These are phyloP conservation scores for Blepharisma japonicum DNA, from an alignment of 73 alveolate genomes.

Conservation along the genomic window DNA sequence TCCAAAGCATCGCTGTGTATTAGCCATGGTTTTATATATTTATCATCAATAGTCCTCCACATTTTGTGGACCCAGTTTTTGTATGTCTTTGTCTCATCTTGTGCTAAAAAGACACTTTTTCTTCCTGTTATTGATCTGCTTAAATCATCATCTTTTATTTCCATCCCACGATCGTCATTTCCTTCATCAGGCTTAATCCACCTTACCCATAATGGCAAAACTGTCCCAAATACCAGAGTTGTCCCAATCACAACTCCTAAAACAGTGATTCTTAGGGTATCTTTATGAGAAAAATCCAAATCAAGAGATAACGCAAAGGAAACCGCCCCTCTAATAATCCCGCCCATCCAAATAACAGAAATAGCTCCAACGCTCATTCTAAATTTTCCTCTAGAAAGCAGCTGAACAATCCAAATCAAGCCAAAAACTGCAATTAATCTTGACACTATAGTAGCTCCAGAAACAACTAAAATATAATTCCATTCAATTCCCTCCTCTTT, in stretches of 20 bases:
- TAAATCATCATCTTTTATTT: slow-evolving; percentile 19
- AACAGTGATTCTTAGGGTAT: background rate
- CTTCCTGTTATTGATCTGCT: slow-evolving; percentile 14
- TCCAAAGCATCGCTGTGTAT: background rate
- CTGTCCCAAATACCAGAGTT: background rate
- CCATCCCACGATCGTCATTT: background rate
- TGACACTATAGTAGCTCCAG: slow-evolving; percentile 55
- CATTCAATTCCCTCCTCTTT: slow-evolving; percentile 37
- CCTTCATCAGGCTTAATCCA: slow-evolving; percentile 8
- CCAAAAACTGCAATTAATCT: slow-evolving; percentile 67
- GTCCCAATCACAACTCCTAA: slow-evolving; percentile 4
- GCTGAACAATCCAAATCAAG: slow-evolving; percentile 44
- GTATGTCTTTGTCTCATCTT: background rate
- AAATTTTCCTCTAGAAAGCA: slow-evolving; percentile 39
- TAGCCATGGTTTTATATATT: slow-evolving; percentile 14
- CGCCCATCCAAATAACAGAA: slow-evolving; percentile 66
- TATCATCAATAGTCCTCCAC: slow-evolving; percentile 11
- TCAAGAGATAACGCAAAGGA: slow-evolving; percentile 66
- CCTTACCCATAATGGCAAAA: slow-evolving; percentile 9
- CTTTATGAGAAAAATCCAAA: slow-evolving; percentile 24
- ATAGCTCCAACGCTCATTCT: slow-evolving; percentile 54
- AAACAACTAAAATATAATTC: slow-evolving; percentile 62
- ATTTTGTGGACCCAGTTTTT: slow-evolving; percentile 12
- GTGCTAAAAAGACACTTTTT: background rate
- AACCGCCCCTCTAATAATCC: slow-evolving; percentile 79